Evolutionary conservation across 208 protist genomes (phyloP).

Genomic region (Trypanosoma grayi): DNA sequence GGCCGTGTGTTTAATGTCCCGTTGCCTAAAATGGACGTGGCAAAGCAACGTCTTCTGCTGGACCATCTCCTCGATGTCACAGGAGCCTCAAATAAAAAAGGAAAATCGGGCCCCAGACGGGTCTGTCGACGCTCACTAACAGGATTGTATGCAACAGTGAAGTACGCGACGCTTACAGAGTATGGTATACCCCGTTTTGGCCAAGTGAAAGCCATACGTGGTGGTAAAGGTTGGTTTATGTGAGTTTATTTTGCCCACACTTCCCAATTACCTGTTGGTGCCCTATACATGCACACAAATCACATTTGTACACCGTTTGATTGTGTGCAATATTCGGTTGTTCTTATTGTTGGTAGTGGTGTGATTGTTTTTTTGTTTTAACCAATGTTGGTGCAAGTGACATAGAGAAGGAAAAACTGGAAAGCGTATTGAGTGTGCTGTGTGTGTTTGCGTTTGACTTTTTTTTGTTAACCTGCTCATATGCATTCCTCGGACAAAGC

Average conservation of each 20-base stretch:
- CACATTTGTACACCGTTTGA: too few relatives aligned
- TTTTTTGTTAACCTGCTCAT: too few relatives aligned
- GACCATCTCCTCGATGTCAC: constrained; percentile 53
- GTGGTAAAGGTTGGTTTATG: constrained; percentile 86
- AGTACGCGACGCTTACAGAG: constrained; percentile 77
- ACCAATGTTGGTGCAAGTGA: too few relatives aligned
- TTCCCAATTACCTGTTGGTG: too few relatives aligned
- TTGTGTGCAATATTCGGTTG: too few relatives aligned
- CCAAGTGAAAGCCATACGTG: constrained; percentile 82
- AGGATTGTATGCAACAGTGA: constrained; percentile 82
- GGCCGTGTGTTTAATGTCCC: constrained; percentile 80
- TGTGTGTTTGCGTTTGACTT: too few relatives aligned
- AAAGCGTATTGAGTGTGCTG: too few relatives aligned
- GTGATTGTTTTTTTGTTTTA: too few relatives aligned
- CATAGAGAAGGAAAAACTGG: too few relatives aligned
- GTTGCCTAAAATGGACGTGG: constrained; percentile 58
- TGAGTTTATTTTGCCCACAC: constrained; percentile 3
- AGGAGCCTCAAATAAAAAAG: constrained; percentile 10
- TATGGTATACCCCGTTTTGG: constrained; percentile 84
- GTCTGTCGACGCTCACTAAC: constrained; percentile 41
- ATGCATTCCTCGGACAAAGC: too few relatives aligned
- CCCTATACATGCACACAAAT: too few relatives aligned
- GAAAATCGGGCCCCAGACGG: constrained; percentile 2
- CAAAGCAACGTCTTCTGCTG: constrained; percentile 58
- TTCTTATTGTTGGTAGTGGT: too few relatives aligned